Base-by-base conservation (phyloP, 495 filamentous ascomycete genomes). In the Apodospora peruviana region DNA sequence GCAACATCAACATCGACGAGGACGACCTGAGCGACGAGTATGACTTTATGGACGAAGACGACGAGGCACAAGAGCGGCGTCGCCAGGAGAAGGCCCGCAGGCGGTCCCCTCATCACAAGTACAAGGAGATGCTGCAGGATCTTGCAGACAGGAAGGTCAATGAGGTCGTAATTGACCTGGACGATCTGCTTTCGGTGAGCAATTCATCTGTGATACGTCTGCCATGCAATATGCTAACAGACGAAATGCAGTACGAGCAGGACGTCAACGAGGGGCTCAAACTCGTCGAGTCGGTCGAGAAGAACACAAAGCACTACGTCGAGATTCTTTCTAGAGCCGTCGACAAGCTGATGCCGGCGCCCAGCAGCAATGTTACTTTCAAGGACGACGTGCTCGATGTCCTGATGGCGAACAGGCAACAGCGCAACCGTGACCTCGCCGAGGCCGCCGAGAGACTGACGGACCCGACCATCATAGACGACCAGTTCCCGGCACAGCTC, bases 361-460 rank as follows among this genome's bases (percentile, higher is more conserved):
- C 90, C 40, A 85, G 81, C 3, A 77, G 73, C 40, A 88, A 93
- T 51, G 75, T 91, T 53, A 86, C 86, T 34, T 96, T 94, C 74
- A 96, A 96, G 65, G 90, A 96, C 56, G 93, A 98, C 64, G 94
- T 98, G 14, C 77, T 98, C 20, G 93, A 98, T 68, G 86, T 97
- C 22, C 88, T 98, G 54, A 91, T 95, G 82, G 86, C 87, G 8
- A 89, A 94, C 66, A 85, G 93, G 53, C 80, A 86, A 48, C 86
- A 85, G 61, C 85, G 91, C 47, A 98, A 97, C 62, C 83, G 86
- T 48, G 80, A 79, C 2, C 76, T 91, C 48, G 70, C 73, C 36
- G 76, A 84, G 58, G 80, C 81, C 22, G 76, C 81, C 51, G 86
- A 90, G 51, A 81, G 79, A 23, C 80, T 82, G 34, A 74, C 77